Conservation (phyloP, 129 eudicot species). For the Mikania micrantha region DNA sequence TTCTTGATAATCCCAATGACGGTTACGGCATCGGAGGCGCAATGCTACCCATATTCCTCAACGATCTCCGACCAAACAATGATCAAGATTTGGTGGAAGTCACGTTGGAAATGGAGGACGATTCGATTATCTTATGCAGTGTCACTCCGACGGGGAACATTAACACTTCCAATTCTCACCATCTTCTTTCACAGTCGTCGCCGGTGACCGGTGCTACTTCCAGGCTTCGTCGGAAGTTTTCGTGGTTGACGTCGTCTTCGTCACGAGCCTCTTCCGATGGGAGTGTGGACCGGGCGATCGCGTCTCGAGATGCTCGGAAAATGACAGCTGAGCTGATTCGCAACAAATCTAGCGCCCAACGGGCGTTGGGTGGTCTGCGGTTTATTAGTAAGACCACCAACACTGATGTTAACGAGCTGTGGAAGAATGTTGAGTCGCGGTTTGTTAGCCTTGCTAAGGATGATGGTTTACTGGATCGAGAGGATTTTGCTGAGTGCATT, state of each 20-base stretch:
- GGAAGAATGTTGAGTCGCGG: constrained; percentile 72
- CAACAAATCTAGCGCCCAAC: constrained; percentile 68
- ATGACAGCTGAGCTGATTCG: constrained; percentile 54
- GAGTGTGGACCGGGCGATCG: constrained; percentile 21
- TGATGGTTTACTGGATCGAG: constrained; percentile 62
- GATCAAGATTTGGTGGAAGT: constrained; percentile 66
- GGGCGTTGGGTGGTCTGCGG: constrained; percentile 78
- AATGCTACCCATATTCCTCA: constrained; percentile 85
- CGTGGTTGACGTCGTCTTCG: constrained; percentile 53
- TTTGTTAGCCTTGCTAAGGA: constrained; percentile 47
- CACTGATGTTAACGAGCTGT: constrained; percentile 33
- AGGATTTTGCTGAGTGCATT: constrained; percentile 88
- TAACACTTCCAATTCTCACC: background rate
- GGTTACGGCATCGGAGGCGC: constrained; percentile 46
- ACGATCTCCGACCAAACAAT: constrained; percentile 47
- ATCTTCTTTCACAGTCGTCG: constrained; percentile 2
- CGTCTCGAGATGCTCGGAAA: constrained; percentile 61
- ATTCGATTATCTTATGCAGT: constrained; percentile 48
- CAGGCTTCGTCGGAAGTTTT: constrained; percentile 46
- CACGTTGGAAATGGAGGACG: constrained; percentile 58
- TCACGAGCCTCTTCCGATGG: constrained; percentile 43
- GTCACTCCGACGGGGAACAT: constrained; percentile 60
- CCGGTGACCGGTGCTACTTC: constrained; percentile 28
- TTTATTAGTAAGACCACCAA: constrained; percentile 66
- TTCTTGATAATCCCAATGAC: constrained; percentile 20